Evolutionary conservation across 202 grass and related monocot species (phyloP).

Genomic region (Dendrocalamus latiflorus): DNA sequence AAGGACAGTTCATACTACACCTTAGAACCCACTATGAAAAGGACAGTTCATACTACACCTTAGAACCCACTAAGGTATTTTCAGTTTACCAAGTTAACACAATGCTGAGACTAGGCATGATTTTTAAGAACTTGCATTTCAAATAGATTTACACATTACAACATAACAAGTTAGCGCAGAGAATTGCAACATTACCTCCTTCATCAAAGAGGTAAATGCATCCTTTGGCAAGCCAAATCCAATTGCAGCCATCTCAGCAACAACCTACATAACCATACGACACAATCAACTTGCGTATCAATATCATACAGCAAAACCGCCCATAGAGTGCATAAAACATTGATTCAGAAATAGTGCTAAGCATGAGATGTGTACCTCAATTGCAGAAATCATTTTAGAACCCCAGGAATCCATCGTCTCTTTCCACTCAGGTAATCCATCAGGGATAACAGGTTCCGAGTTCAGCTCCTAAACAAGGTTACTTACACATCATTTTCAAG

Average conservation of each 20-base stretch:
- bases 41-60: neutral
- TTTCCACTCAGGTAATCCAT: conserved; percentile 92
- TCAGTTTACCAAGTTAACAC: neutral
- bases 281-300: neutral
- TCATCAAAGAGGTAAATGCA: conserved; percentile 97
- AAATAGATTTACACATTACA: neutral
- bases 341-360: neutral
- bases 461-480: conserved; percentile 61
- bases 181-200: conserved; percentile 53
- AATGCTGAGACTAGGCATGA: neutral
- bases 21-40: no score
- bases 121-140: neutral
- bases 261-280: conserved; percentile 41
- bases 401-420: conserved; percentile 96
- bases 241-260: conserved; percentile 95
- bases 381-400: conserved; percentile 92
- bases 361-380: conserved; percentile 45
- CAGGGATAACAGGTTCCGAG: conserved; percentile 90
- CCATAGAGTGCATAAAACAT: neutral
- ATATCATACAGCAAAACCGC: neutral
- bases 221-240: conserved; percentile 84
- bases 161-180: neutral
- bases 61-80: neutral
- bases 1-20: no score
- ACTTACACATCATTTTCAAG: conserved; percentile 83